Conservation (phyloP, 1,284 basidiomycete species). For the Tilletia caries region DNA sequence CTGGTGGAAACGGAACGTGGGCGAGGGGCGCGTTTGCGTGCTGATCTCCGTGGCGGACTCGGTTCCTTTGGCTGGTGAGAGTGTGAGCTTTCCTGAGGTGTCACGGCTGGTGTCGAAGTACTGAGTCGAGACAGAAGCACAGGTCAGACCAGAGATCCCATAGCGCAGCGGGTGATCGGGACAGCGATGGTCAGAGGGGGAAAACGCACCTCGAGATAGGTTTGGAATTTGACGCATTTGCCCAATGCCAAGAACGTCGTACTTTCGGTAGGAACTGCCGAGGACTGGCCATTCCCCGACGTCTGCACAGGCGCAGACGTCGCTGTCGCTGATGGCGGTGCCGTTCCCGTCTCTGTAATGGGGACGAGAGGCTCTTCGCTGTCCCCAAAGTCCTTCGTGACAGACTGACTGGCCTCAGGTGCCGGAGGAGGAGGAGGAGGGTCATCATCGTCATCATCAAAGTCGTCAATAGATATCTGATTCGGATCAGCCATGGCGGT, state of each 20-base stretch:
- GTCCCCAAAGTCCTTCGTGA: slow-evolving; percentile 12
- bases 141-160: neutral
- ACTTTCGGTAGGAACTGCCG: slow-evolving; percentile 29
- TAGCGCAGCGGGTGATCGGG: neutral
- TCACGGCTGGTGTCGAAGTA: neutral
- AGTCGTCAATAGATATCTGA: slow-evolving; percentile 12
- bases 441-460: slow-evolving; percentile 30
- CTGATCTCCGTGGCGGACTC: slow-evolving; percentile 3
- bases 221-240: slow-evolving; percentile 77
- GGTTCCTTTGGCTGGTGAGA: slow-evolving; percentile 19
- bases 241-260: slow-evolving; percentile 89
- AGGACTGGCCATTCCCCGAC: slow-evolving; percentile 28
- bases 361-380: neutral
- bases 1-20: slow-evolving; percentile 65
- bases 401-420: neutral
- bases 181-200: too few relatives aligned
- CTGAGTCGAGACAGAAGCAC: neutral
- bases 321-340: neutral
- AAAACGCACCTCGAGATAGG: slow-evolving; percentile 71
- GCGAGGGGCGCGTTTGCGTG: slow-evolving; percentile 25
- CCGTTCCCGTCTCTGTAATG: neutral
- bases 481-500: neutral
- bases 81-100: neutral
- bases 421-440: neutral
- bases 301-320: neutral